Evolutionary conservation across 2,329 filamentous ascomycete species (phyloP), one percentile per base, ranked within the genome.

Genomic region (Didymosphaeria variabile): DNA sequence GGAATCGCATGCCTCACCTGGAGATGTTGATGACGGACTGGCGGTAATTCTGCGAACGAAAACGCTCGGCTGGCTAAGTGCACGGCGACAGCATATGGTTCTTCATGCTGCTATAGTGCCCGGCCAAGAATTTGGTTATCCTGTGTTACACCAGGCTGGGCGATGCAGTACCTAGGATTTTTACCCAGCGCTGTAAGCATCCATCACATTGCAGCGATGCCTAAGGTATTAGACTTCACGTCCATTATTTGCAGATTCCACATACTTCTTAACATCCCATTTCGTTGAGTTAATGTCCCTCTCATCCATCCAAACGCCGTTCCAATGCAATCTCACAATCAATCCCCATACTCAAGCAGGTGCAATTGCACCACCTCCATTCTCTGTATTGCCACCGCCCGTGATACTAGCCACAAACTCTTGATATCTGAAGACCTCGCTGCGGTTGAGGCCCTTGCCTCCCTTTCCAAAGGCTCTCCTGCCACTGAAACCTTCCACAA

Each of bases 401-500:
- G 74, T 78, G 19, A 83, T 63, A 62, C 70, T 80, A 0, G 79
- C 86, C 65, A 98, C 92, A 80, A 98, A 98, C 60, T 99, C 95
- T 64, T 92, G 88, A 76, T 98, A 99, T 72, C 89, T 88, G 79
- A 99, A 98, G 0, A 98, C 93, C 62, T 98, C 94, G 0, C 92
- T 92, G 63, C 91, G 86, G 73, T 62, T 87, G 75, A 70, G 71
- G 0, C 77, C 76, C 62, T 79, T 79, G 6, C 79, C 69, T 5
- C 75, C 84, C 69, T 90, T 92, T 50, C 88, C 91, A 78, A 98
- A 97, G 0, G 92, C 93, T 63, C 92, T 86, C 59, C 93, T 86
- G 0, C 92, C 92, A 3, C 91, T 91, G 79, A 97, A 99, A 0
- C 93, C 94, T 59, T 86, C 88, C 67, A 98, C 86, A n/a, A 97